Percentiles rank a stretch among this genome's conserved stretches.
Conservation (phyloP, 2,329 filamentous ascomycete species). For the Furcasterigmium sp. region DNA sequence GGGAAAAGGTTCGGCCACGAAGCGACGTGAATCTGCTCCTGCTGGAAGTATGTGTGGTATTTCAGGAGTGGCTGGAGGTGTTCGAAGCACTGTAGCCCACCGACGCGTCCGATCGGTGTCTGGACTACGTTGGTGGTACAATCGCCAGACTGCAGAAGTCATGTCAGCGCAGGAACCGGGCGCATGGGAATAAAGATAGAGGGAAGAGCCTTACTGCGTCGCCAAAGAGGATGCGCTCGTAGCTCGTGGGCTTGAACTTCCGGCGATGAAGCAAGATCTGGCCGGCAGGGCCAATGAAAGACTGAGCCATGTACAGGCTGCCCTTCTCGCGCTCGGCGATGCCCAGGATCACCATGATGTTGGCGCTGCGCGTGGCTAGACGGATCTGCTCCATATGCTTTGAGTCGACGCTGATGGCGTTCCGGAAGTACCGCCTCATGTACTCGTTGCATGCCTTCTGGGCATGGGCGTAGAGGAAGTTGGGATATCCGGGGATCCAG, state of each 20-base stretch:
- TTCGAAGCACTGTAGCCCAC: slow-evolving; percentile 52
- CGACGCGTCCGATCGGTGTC: slow-evolving; percentile 44
- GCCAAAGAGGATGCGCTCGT: slow-evolving; percentile 45
- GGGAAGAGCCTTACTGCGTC: slow-evolving; percentile 19
- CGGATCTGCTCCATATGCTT: slow-evolving; percentile 37
- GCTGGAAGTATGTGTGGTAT: slow-evolving; percentile 19
- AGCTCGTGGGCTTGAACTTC: slow-evolving; percentile 49
- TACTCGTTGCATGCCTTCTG: slow-evolving; percentile 16
- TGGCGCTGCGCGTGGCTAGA: slow-evolving; percentile 31
- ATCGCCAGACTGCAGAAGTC: slow-evolving; percentile 1
- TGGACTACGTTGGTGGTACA: slow-evolving; percentile 38
- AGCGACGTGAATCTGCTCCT: slow-evolving; percentile 23
- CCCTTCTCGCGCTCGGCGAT: slow-evolving; percentile 42
- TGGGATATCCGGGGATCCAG: slow-evolving; percentile 52
- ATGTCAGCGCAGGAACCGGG: background rate
- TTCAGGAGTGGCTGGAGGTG: slow-evolving; percentile 46
- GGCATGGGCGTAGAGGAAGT: slow-evolving; percentile 16
- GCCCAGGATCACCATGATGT: slow-evolving; percentile 41
- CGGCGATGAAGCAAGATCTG: slow-evolving; percentile 32
- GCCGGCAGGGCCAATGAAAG: slow-evolving; percentile 34
- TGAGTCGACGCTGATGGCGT: slow-evolving; percentile 33
- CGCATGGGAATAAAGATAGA: background rate
- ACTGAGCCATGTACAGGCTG: slow-evolving; percentile 41
- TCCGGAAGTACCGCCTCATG: slow-evolving; percentile 28
- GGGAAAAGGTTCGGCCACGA: slow-evolving; percentile 17